Conservation (phyloP, 2,329 filamentous ascomycete genomes). For the Colletotrichum caudatum region DNA sequence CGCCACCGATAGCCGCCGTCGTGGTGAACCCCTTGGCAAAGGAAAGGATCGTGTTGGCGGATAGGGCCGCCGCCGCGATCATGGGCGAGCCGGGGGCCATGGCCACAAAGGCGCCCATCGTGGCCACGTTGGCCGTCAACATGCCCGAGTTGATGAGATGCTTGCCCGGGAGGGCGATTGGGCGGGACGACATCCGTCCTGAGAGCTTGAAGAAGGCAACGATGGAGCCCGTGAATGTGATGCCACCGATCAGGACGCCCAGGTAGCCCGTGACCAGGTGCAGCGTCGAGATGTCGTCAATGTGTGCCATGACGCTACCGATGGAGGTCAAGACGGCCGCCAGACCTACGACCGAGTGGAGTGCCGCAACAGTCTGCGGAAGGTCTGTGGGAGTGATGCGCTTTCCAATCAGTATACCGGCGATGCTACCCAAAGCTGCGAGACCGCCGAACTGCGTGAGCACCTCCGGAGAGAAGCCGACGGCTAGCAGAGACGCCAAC, state of each 20-base stretch:
- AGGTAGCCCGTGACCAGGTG: constrained; percentile 90
- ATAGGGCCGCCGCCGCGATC: constrained; percentile 82
- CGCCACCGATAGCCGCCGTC: constrained; percentile 89
- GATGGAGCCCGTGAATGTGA: constrained; percentile 92
- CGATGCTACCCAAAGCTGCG: constrained; percentile 76
- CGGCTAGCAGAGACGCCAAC: constrained; percentile 83
- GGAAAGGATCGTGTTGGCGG: constrained; percentile 80
- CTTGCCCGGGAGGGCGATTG: constrained; percentile 77
- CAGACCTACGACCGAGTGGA: constrained; percentile 91
- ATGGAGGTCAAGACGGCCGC: constrained; percentile 91
- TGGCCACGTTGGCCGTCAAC: constrained; percentile 80
- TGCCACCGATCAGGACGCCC: constrained; percentile 86
- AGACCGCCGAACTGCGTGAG: constrained; percentile 84
- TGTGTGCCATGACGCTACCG: constrained; percentile 77
- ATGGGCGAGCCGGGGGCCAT: constrained; percentile 83
- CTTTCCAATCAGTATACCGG: constrained; percentile 82
- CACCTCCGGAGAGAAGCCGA: constrained; percentile 83
- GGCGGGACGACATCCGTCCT: constrained; percentile 83
- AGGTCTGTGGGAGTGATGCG: constrained; percentile 89
- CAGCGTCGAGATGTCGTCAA: constrained; percentile 74
- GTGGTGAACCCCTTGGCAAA: constrained; percentile 91
- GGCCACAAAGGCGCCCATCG: constrained; percentile 85
- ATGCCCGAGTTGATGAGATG: constrained; percentile 82
- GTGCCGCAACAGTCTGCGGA: constrained; percentile 87
- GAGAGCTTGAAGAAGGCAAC: constrained; percentile 91